Percentiles rank a stretch among this genome's conserved stretches.
phyloP scores from a whole-genome alignment of 2,329 filamentous ascomycete genomes.

The Geoglossum cookeanum region DNA sequence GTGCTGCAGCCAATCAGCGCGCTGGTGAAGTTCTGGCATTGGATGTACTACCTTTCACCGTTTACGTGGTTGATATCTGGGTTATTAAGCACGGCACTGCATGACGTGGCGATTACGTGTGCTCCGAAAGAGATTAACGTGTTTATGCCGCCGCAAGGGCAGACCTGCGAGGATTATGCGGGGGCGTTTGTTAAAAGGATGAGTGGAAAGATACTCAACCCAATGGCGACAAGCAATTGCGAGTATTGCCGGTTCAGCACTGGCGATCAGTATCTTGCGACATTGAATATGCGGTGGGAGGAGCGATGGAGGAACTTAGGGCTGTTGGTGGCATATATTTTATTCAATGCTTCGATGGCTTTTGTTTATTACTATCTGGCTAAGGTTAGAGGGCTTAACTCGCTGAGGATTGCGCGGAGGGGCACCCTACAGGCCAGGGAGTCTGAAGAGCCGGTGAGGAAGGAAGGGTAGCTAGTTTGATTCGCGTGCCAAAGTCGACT shows the following conservation, averaged over 20 bases:
- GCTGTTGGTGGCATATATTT: conserved; percentile 50
- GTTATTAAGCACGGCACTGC: conserved; percentile 35
- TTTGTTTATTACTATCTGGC: conserved; percentile 65
- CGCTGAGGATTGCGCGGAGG: neutral
- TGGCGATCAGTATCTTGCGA: conserved; percentile 48
- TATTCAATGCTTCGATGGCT: conserved; percentile 52
- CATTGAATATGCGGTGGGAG: conserved; percentile 31
- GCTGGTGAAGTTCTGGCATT: conserved; percentile 47
- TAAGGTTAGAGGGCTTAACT: conserved; percentile 26
- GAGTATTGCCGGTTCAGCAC: conserved; percentile 48
- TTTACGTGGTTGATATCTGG: conserved; percentile 49
- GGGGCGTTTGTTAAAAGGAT: conserved; percentile 25
- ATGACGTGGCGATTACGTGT: conserved; percentile 37
- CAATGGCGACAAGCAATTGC: conserved; percentile 37
- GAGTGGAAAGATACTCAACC: conserved; percentile 32
- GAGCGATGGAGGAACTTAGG: conserved; percentile 59
- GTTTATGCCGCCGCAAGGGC: conserved; percentile 38
- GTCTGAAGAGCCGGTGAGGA: too few species aligned
- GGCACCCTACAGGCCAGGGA: too few species aligned
- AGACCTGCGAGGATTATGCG: conserved; percentile 42
- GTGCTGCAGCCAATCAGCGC: conserved; percentile 48
- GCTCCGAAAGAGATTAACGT: conserved; percentile 35
- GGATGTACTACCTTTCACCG: conserved; percentile 49
- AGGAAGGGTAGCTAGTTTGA: too few species aligned
- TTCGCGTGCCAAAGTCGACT: too few species aligned